Conservation (phyloP, 345 rosid genomes). For the Citrus australasica region DNA sequence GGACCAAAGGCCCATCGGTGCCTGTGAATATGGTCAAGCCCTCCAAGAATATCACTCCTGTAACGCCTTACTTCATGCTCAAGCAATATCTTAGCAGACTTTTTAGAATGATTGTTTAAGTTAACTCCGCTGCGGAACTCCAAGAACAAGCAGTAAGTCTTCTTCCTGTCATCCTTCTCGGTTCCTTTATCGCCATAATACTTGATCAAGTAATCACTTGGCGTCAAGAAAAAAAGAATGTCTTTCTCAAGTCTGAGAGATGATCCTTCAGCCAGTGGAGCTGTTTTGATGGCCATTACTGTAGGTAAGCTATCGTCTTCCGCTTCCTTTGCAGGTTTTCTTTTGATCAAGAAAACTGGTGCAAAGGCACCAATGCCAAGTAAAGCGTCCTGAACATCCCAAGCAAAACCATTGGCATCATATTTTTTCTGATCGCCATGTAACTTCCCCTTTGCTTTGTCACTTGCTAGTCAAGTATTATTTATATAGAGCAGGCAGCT, state of each 20-base stretch:
- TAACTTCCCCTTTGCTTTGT: too few species aligned
- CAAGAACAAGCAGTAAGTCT: background rate
- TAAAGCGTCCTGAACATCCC: background rate
- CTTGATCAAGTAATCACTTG: background rate
- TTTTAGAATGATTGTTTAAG: background rate
- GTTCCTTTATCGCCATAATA: background rate
- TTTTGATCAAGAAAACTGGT: background rate
- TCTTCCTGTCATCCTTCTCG: background rate
- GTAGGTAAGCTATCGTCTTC: too few species aligned
- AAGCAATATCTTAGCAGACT: background rate
- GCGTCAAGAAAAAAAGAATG: background rate
- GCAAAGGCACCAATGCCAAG: background rate
- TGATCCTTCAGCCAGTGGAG: background rate
- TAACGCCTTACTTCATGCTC: background rate
- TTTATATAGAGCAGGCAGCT: too few species aligned
- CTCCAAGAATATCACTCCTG: background rate
- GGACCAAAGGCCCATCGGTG: too few species aligned
- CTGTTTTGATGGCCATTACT: background rate
- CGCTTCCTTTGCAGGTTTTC: background rate
- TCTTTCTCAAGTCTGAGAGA: background rate
- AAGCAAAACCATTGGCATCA: too few species aligned
- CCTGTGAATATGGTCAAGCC: background rate
- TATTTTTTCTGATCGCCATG: too few species aligned
- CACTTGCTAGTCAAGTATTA: too few species aligned
- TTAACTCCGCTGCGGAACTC: background rate